Evolutionary conservation across 2,329 filamentous ascomycete genomes (phyloP).

Genomic region (Hypoxylon sp.): DNA sequence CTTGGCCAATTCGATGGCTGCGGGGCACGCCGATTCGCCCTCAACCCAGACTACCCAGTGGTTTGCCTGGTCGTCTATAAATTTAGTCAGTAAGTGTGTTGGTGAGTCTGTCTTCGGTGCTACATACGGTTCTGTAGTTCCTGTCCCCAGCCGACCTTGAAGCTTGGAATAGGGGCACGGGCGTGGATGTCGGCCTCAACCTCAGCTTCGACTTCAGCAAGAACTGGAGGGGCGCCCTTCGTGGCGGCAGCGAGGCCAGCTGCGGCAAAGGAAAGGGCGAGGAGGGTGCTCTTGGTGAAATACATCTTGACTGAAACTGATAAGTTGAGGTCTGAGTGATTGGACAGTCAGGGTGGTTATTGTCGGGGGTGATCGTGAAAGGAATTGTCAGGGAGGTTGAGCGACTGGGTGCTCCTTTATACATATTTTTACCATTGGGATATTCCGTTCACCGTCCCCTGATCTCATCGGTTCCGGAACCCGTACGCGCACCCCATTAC

Average conservation of each 20-base stretch:
- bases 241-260: constrained; percentile 1
- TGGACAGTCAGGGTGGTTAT: background rate
- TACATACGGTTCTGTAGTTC: constrained; percentile 10
- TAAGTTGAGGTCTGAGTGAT: no score
- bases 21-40: constrained; percentile 34
- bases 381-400: background rate
- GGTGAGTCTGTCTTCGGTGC: no score
- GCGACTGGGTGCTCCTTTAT: background rate
- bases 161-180: constrained; percentile 5
- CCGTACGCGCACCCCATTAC: no score
- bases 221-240: no score
- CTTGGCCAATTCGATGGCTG: constrained; percentile 16
- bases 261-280: constrained; percentile 2
- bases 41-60: constrained; percentile 42
- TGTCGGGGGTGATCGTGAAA: background rate
- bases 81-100: no score
- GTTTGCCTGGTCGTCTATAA: constrained; percentile 21
- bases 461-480: no score
- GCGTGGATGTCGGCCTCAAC: background rate
- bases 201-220: constrained; percentile 1
- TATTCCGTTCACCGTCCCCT: no score
- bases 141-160: constrained; percentile 13
- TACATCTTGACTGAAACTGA: constrained; percentile 2
- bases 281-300: constrained; percentile 6
- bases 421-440: background rate